Percentiles rank a stretch among this genome's conserved stretches.
phyloP scores from a whole-genome alignment of 2,329 filamentous ascomycete genomes.

The Rutstroemia sydowiana region DNA sequence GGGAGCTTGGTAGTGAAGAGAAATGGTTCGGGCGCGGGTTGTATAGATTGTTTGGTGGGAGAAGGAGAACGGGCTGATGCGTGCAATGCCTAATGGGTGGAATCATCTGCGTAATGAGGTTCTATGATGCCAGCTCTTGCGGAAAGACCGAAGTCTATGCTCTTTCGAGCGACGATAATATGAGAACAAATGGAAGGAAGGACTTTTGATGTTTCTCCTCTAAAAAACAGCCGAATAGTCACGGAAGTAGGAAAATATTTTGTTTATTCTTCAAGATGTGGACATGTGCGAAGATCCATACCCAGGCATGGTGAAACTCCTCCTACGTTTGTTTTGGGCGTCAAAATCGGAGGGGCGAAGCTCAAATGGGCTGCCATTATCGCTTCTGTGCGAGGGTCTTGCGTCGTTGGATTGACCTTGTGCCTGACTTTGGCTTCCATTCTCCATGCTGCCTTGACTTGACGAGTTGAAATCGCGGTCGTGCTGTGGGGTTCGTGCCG shows the following conservation, averaged over 20 bases:
- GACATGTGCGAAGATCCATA: conserved; percentile 9
- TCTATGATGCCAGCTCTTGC: too few species aligned
- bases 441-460: conserved; percentile 17
- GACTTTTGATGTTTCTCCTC: background rate
- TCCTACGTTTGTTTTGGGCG: conserved; percentile 24
- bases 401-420: conserved; percentile 12
- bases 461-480: conserved; percentile 17
- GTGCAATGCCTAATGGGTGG: too few species aligned
- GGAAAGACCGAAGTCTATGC: too few species aligned
- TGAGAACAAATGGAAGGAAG: too few species aligned
- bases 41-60: too few species aligned
- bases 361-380: conserved; percentile 19
- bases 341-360: conserved; percentile 23
- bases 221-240: background rate
- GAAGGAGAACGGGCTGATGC: too few species aligned
- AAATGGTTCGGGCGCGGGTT: too few species aligned
- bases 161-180: too few species aligned
- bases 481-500: conserved; percentile 18
- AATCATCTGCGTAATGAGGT: too few species aligned
- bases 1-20: too few species aligned
- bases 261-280: conserved; percentile 5
- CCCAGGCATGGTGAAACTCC: conserved; percentile 26
- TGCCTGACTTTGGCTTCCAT: conserved; percentile 14
- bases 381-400: conserved; percentile 8
- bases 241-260: background rate